These are phyloP conservation scores for Pseudogymnoascus sp. DNA, from an alignment of 2,329 filamentous ascomycete genomes.

Conservation along the genomic window DNA sequence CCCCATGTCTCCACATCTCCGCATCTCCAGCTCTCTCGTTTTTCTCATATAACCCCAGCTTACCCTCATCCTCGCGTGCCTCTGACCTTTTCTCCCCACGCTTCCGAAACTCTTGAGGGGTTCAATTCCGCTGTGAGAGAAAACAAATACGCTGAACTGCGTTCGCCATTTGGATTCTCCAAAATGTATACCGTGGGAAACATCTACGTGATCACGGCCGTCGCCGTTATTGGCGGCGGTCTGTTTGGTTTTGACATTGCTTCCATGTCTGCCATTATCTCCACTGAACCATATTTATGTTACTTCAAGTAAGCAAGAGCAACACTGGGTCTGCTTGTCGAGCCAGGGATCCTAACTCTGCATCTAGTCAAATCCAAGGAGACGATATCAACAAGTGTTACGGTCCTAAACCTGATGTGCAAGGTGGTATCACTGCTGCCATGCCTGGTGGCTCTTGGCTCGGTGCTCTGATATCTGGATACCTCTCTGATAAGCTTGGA, in stretches of 20 bases:
- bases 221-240: slow-evolving; percentile 27
- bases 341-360: slow-evolving; percentile 39
- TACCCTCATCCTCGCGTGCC: not conserved
- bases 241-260: slow-evolving; percentile 43
- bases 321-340: slow-evolving; percentile 43
- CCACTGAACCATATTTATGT: slow-evolving; percentile 42
- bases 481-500: slow-evolving; percentile 49
- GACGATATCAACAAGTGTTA: slow-evolving; percentile 35
- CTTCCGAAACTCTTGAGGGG: not conserved
- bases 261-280: slow-evolving; percentile 51
- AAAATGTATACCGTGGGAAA: slow-evolving; percentile 23
- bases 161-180: not conserved
- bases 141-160: slow-evolving; percentile 2
- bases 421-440: slow-evolving; percentile 60
- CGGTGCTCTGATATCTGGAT: slow-evolving; percentile 53
- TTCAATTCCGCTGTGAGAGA: not conserved
- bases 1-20: not conserved
- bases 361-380: slow-evolving; percentile 36
- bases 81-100: not conserved
- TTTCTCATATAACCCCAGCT: slow-evolving; percentile 5
- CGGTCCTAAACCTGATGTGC: slow-evolving; percentile 43
- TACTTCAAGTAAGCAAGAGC: slow-evolving; percentile 39
- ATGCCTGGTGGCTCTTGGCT: slow-evolving; percentile 67
- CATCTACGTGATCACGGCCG: slow-evolving; percentile 27
- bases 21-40: not conserved